Conservation (phyloP, 2,329 filamentous ascomycete genomes). For the Neopestalotiopsis clavispora region DNA sequence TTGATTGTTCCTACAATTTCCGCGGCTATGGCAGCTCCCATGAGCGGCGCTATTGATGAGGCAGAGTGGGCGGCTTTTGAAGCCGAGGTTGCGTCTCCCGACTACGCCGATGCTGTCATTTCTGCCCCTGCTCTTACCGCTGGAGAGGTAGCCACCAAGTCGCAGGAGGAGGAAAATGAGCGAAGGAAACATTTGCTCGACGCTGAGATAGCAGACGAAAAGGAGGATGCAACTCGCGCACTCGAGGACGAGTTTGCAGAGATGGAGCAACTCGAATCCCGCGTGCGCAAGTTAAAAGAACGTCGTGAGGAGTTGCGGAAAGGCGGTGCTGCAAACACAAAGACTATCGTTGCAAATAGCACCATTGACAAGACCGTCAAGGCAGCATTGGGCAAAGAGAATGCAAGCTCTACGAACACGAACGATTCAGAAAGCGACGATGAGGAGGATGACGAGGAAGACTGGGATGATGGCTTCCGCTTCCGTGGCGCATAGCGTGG, state of each 20-base stretch:
- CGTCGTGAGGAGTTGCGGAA: constrained; percentile 69
- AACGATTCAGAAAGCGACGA: constrained; percentile 33
- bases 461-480: constrained; percentile 62
- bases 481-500: constrained; percentile 40
- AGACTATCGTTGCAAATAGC: constrained; percentile 20
- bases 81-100: constrained; percentile 69
- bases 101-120: constrained; percentile 60
- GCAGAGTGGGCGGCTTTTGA: constrained; percentile 89
- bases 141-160: constrained; percentile 63
- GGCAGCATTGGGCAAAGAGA: constrained; percentile 34
- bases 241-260: constrained; percentile 81
- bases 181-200: constrained; percentile 59
- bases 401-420: constrained; percentile 26
- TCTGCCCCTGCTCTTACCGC: constrained; percentile 71
- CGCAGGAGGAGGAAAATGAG: constrained; percentile 54
- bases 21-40: background rate
- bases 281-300: constrained; percentile 71
- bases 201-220: constrained; percentile 65
- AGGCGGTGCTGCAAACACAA: constrained; percentile 34
- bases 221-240: constrained; percentile 75
- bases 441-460: constrained; percentile 52
- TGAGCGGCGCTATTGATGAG: constrained; percentile 58
- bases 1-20: constrained; percentile 20
- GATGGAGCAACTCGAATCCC: constrained; percentile 79
- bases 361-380: constrained; percentile 14